A percentile compares a stretch with the other conserved stretches of the same genome.
Evolutionary conservation across 2,329 filamentous ascomycete species (phyloP).

Genomic region (Stemphylium vesicarium): DNA sequence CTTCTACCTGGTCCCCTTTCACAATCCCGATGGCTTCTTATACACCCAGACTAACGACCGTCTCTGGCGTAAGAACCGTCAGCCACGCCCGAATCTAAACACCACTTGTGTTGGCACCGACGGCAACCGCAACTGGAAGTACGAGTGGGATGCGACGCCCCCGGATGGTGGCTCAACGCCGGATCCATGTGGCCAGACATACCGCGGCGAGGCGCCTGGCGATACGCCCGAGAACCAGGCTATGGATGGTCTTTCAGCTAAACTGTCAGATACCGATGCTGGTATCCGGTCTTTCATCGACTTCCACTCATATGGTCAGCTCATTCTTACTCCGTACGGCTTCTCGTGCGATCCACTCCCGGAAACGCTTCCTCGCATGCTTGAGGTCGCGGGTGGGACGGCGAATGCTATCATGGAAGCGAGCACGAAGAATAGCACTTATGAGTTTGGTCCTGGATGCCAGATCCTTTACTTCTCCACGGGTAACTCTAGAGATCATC

Average conservation of each 20-base stretch:
- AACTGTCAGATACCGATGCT: constrained; percentile 46
- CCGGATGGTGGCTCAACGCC: constrained; percentile 33
- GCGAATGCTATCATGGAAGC: constrained; percentile 57
- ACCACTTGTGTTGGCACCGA: constrained; percentile 41
- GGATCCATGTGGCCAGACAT: constrained; percentile 42
- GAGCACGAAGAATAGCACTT: constrained; percentile 38
- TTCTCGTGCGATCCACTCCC: constrained; percentile 45
- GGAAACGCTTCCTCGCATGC: constrained; percentile 58
- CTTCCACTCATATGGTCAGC: constrained; percentile 68
- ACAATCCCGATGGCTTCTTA: constrained; percentile 44
- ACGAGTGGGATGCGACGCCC: constrained; percentile 38
- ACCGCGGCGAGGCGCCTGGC: constrained; percentile 39
- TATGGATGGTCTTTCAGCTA: constrained; percentile 54
- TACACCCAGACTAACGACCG: constrained; percentile 45
- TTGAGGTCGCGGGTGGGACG: constrained; percentile 39
- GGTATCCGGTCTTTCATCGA: constrained; percentile 68
- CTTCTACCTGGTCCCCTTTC: constrained; percentile 43
- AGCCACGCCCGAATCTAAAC: constrained; percentile 36
- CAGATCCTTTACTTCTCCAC: constrained; percentile 64
- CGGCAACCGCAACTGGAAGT: constrained; percentile 47
- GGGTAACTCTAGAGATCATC: constrained; percentile 53
- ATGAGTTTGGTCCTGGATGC: constrained; percentile 59
- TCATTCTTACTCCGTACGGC: constrained; percentile 65
- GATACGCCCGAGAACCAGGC: constrained; percentile 42
- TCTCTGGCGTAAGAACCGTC: constrained; percentile 47